These are phyloP conservation scores for Hansenula sp. DNA, from an alignment of 1,139 yeast species.

Conservation along the genomic window DNA sequence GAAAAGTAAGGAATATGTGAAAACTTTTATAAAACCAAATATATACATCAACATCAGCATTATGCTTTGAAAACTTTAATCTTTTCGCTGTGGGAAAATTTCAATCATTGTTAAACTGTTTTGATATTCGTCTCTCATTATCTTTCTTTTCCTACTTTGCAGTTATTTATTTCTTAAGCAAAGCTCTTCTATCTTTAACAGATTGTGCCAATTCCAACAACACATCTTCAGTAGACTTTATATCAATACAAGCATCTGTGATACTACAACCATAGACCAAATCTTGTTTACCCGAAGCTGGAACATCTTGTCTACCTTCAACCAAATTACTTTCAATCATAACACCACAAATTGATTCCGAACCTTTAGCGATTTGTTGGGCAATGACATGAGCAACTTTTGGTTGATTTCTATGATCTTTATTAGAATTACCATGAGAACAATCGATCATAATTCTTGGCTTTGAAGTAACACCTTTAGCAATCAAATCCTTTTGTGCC, in stretches of 20 bases:
- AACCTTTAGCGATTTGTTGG: constrained; percentile 76
- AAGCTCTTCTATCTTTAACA: constrained; percentile 67
- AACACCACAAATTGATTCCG: constrained; percentile 77
- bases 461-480: constrained; percentile 45
- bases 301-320: constrained; percentile 92
- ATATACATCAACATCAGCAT: no score
- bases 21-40: no score
- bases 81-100: no score
- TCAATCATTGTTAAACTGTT: no score
- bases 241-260: constrained; percentile 94
- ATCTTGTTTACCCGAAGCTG: constrained; percentile 68
- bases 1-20: no score
- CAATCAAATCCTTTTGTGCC: constrained; percentile 65
- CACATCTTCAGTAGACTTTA: constrained; percentile 78
- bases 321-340: constrained; percentile 93
- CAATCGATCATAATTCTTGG: constrained; percentile 95
- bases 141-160: no score
- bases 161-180: constrained; percentile 5
- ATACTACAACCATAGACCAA: constrained; percentile 90
- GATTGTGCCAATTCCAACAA: constrained; percentile 72
- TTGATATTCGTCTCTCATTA: no score
- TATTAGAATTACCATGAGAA: constrained; percentile 92
- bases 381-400: constrained; percentile 80
- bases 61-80: no score
- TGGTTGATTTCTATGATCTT: constrained; percentile 91